Conservation (phyloP, 257 asterid species). For the Jacaranda copaia region DNA sequence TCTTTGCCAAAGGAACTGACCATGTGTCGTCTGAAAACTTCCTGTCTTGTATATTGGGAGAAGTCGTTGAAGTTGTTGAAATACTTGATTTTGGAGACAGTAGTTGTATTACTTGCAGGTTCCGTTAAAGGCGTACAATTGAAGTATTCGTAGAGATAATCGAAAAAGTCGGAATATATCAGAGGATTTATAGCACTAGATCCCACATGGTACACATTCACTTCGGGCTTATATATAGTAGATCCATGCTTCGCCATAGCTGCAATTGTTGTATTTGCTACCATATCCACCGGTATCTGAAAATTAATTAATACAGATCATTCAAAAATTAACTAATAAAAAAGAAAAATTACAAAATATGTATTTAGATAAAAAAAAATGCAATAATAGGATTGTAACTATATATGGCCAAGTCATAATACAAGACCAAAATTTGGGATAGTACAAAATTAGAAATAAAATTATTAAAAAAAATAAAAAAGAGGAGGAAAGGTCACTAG, state of each 20-base stretch:
- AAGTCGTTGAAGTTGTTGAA: conserved; percentile 42
- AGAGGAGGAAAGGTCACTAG: no score
- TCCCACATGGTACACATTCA: conserved; percentile 47
- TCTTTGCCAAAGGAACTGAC: background rate
- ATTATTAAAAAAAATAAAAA: no score
- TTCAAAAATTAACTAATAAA: background rate
- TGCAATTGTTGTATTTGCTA: conserved; percentile 54
- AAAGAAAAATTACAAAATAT: no score
- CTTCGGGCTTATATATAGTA: background rate
- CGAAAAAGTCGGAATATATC: conserved; percentile 23
- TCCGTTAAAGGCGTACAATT: conserved; percentile 23
- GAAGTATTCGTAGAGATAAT: conserved; percentile 39
- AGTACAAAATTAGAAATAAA: no score
- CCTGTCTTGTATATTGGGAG: conserved; percentile 33
- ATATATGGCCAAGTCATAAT: no score
- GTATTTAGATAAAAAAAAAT: background rate
- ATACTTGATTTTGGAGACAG: conserved; percentile 3
- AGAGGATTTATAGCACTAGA: conserved; percentile 43
- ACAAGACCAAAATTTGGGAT: no score
- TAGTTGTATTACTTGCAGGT: background rate
- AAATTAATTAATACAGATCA: background rate
- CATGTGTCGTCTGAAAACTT: background rate
- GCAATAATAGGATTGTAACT: no score
- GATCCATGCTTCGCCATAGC: conserved; percentile 53
- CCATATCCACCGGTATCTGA: conserved; percentile 55